These are phyloP conservation scores for Lophium mytilinum DNA, from an alignment of 495 filamentous ascomycete genomes.

Conservation along the genomic window DNA sequence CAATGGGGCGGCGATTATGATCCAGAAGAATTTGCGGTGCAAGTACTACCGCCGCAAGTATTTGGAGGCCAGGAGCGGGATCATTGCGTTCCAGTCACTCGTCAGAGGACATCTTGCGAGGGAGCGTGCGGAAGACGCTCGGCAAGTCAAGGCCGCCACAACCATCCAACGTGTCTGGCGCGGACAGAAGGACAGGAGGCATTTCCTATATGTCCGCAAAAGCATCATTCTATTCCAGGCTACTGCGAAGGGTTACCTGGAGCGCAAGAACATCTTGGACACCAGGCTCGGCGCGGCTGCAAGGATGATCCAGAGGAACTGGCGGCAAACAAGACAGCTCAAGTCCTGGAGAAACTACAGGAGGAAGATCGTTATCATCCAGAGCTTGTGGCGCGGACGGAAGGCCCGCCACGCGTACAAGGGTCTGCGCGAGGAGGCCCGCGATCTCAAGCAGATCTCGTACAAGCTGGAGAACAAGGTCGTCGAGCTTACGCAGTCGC, in stretches of 20 bases:
- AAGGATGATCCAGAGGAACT: conserved; percentile 78
- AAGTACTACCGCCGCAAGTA: conserved; percentile 94
- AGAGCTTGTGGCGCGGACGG: conserved; percentile 89
- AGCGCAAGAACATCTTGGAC: conserved; percentile 81
- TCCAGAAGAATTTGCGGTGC: conserved; percentile 94
- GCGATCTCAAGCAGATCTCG: conserved; percentile 96
- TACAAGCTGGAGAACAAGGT: conserved; percentile 99
- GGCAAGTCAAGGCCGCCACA: conserved; percentile 76
- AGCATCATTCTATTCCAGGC: conserved; percentile 83
- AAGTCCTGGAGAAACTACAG: conserved; percentile 81
- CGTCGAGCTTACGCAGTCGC: conserved; percentile 88
- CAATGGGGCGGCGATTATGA: conserved; percentile 94
- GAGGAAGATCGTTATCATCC: conserved; percentile 77
- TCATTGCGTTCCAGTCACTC: conserved; percentile 70
- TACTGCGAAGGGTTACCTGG: conserved; percentile 81
- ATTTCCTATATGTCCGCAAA: conserved; percentile 64
- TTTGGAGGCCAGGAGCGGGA: conserved; percentile 73
- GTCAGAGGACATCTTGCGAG: conserved; percentile 68
- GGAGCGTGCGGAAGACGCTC: conserved; percentile 68
- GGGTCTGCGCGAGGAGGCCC: conserved; percentile 81
- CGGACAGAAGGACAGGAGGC: conserved; percentile 75
- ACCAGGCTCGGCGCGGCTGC: conserved; percentile 90
- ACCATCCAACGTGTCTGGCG: conserved; percentile 94
- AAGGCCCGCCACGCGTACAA: conserved; percentile 77
- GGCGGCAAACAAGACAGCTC: conserved; percentile 72